Conservation (phyloP, 202 grass and related monocot species). For the Eragrostis tef region DNA sequence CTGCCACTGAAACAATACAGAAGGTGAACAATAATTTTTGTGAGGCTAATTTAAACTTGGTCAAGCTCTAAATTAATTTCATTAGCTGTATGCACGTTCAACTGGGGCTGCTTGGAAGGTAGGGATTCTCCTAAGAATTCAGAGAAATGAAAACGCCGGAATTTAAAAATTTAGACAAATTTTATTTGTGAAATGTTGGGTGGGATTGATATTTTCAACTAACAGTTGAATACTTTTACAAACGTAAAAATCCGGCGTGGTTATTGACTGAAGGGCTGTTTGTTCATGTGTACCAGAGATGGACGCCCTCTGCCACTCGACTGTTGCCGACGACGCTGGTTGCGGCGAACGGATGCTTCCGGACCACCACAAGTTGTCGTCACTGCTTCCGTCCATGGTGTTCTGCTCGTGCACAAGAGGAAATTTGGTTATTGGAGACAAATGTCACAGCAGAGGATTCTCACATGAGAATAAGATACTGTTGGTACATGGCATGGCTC, state of each 20-base stretch:
- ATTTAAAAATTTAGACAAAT: neutral
- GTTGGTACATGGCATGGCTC: neutral
- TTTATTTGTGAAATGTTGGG: neutral
- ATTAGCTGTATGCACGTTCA: neutral
- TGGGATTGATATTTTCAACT: neutral
- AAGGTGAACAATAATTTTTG: neutral
- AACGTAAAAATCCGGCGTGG: no score
- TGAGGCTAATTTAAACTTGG: neutral
- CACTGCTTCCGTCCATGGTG: constrained; percentile 42
- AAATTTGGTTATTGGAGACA: neutral
- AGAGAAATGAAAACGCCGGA: neutral
- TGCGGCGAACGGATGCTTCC: constrained; percentile 21
- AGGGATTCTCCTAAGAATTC: neutral
- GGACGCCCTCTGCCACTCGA: constrained; percentile 50
- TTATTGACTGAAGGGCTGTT: neutral
- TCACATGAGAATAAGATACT: neutral
- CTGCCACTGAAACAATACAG: constrained; percentile 42
- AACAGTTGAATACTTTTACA: no score
- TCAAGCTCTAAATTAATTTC: neutral
- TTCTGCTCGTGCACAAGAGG: constrained; percentile 41
- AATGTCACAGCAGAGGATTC: neutral
- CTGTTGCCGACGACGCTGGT: constrained; percentile 20
- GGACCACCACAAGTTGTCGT: constrained; percentile 40
- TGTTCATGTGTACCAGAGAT: constrained; percentile 56
- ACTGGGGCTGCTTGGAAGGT: neutral